phyloP scores from a whole-genome alignment of 2,329 filamentous ascomycete species.

The Pseudogymnoascus sp. region DNA sequence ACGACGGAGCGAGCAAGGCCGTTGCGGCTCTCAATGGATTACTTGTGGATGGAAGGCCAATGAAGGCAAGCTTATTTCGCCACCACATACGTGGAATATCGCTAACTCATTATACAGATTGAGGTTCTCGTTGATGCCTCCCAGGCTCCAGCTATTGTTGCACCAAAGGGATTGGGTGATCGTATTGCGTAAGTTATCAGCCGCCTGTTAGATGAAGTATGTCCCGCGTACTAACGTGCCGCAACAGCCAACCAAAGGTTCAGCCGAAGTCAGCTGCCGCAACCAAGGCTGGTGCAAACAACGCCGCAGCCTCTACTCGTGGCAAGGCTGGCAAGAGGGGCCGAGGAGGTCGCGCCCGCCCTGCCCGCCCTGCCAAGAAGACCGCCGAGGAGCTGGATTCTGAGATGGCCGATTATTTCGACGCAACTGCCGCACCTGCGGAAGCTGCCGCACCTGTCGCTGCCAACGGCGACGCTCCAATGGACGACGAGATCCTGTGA shows the following conservation, averaged over 20 bases:
- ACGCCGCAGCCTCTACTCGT: slow-evolving; percentile 31
- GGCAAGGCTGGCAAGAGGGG: slow-evolving; percentile 37
- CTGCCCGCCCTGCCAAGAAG: slow-evolving; percentile 67
- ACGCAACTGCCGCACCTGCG: slow-evolving; percentile 38
- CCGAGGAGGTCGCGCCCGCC: slow-evolving; percentile 42
- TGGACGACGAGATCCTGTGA: slow-evolving; percentile 57
- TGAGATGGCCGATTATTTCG: slow-evolving; percentile 95
- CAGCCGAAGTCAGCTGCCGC: slow-evolving; percentile 76
- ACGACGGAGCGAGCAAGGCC: slow-evolving; percentile 76
- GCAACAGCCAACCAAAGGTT: slow-evolving; percentile 49
- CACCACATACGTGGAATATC: neutral
- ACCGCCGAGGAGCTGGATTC: slow-evolving; percentile 91
- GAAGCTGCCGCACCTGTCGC: slow-evolving; percentile 39
- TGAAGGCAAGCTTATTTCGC: slow-evolving; percentile 60
- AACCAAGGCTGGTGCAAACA: slow-evolving; percentile 61
- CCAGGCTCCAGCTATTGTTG: slow-evolving; percentile 56
- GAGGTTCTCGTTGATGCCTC: slow-evolving; percentile 81
- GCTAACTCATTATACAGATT: slow-evolving; percentile 46
- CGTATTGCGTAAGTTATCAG: slow-evolving; percentile 60
- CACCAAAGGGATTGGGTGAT: slow-evolving; percentile 70
- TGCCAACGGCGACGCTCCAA: slow-evolving; percentile 30
- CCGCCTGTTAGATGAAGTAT: neutral
- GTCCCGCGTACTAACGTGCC: slow-evolving; percentile 22
- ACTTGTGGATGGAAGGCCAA: slow-evolving; percentile 78
- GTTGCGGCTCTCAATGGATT: slow-evolving; percentile 78